These are phyloP conservation scores for Botrytis galanthina DNA, from an alignment of 2,329 filamentous ascomycete species.

Conservation along the genomic window DNA sequence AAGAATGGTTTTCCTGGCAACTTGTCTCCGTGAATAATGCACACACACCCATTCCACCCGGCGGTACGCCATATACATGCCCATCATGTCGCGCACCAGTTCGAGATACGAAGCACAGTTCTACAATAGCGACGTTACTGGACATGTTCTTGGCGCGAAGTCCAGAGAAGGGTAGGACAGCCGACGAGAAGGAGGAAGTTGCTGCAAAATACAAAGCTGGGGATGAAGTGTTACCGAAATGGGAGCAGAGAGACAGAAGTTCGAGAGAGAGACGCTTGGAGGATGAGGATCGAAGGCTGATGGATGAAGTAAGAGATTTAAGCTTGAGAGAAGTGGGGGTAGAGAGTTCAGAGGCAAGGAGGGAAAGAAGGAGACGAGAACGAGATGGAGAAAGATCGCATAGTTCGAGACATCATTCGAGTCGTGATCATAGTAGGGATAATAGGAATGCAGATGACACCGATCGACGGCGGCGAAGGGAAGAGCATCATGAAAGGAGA, in stretches of 20 bases:
- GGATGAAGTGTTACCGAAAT: constrained; percentile 71
- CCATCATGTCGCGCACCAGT: constrained; percentile 87
- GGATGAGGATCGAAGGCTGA: constrained; percentile 36
- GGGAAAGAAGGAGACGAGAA: constrained; percentile 36
- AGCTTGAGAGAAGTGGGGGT: constrained; percentile 62
- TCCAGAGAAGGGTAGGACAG: constrained; percentile 68
- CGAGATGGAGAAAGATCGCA: constrained; percentile 30
- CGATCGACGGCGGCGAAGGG: constrained; percentile 36
- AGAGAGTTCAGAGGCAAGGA: constrained; percentile 35
- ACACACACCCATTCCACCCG: constrained; percentile 29
- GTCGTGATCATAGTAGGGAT: constrained; percentile 39
- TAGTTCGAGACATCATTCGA: constrained; percentile 35
- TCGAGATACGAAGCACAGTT: constrained; percentile 84
- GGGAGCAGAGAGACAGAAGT: constrained; percentile 51
- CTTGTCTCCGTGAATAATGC: constrained; percentile 32
- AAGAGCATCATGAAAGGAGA: constrained; percentile 38
- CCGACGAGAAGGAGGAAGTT: constrained; percentile 74
- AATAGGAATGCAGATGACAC: constrained; percentile 32
- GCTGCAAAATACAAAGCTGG: constrained; percentile 74
- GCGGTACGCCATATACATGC: constrained; percentile 67
- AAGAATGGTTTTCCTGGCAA: constrained; percentile 92
- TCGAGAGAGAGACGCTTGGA: constrained; percentile 54
- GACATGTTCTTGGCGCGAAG: constrained; percentile 84
- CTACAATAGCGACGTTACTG: constrained; percentile 81
- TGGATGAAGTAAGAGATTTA: constrained; percentile 35